These are phyloP conservation scores for Chenopodium formosanum DNA, from an alignment of 148 eudicot genomes.

Conservation along the genomic window DNA sequence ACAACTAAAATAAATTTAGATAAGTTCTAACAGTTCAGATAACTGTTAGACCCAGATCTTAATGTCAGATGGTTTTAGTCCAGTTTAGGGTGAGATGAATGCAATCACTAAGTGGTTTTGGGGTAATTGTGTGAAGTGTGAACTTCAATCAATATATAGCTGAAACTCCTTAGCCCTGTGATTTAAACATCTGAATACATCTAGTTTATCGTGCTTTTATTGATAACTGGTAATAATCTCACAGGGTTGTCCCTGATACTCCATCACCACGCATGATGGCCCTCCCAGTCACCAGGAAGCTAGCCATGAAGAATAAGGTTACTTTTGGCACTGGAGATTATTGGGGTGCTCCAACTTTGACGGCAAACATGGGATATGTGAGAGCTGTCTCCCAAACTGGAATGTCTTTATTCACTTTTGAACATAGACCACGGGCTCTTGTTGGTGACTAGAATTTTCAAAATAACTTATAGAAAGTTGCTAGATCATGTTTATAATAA, in stretches of 20 bases:
- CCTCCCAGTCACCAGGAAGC: constrained; percentile 85
- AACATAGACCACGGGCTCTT: constrained; percentile 83
- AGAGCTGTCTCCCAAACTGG: constrained; percentile 93
- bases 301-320: constrained; percentile 81
- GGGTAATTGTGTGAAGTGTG: not conserved
- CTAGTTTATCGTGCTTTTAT: not conserved
- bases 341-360: constrained; percentile 76
- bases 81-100: not conserved
- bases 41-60: not conserved
- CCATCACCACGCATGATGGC: constrained; percentile 75
- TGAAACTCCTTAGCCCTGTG: not conserved
- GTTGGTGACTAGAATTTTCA: constrained; percentile 49
- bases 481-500: not conserved
- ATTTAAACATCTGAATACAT: not conserved
- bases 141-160: not conserved
- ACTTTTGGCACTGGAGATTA: constrained; percentile 90
- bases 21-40: not conserved
- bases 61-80: not conserved
- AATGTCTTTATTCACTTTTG: constrained; percentile 68
- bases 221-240: constrained; percentile 3
- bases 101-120: not conserved
- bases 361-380: constrained; percentile 89
- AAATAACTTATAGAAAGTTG: not conserved
- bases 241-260: constrained; percentile 73
- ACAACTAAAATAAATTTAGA: too few species aligned